Percentiles rank a stretch among this genome's conserved stretches.
Conservation (phyloP, 2,329 filamentous ascomycete species). For the Fusarium algeriense region DNA sequence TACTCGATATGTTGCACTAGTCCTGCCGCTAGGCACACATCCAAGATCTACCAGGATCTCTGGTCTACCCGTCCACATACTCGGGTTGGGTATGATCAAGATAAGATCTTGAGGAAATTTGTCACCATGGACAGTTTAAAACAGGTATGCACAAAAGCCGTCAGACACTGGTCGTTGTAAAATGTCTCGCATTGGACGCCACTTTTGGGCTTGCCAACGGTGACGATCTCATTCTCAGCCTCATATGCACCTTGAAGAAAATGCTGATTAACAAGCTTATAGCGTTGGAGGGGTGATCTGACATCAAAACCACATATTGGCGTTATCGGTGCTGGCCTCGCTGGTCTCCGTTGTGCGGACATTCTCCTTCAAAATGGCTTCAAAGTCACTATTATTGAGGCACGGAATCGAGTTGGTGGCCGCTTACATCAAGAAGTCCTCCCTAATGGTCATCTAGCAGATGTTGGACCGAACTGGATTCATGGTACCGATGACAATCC, state of each 20-base stretch:
- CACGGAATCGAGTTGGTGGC: constrained; percentile 74
- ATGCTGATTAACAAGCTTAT: constrained; percentile 38
- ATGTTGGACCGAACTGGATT: constrained; percentile 83
- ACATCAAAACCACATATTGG: constrained; percentile 65
- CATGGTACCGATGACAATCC: constrained; percentile 79
- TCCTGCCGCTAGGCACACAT: constrained; percentile 57
- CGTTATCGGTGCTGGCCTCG: constrained; percentile 77
- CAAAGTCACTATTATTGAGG: constrained; percentile 77
- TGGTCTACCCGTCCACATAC: constrained; percentile 56
- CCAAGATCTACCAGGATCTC: constrained; percentile 64
- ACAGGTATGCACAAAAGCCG: constrained; percentile 50
- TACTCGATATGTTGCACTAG: constrained; percentile 64
- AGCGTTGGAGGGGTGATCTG: constrained; percentile 38
- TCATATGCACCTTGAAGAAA: constrained; percentile 35
- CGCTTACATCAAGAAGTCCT: constrained; percentile 67
- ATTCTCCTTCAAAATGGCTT: constrained; percentile 73
- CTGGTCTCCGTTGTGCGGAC: constrained; percentile 78
- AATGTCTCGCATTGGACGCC: constrained; percentile 4
- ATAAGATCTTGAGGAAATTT: constrained; percentile 48
- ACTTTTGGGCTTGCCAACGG: background rate
- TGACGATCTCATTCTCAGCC: constrained; percentile 1
- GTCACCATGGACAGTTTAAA: constrained; percentile 50
- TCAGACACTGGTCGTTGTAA: background rate
- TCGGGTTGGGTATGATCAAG: constrained; percentile 50
- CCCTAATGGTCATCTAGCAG: constrained; percentile 62